Evolutionary conservation across 805 yeast species (phyloP).

Genomic region (Myxozyma mucilagina): DNA sequence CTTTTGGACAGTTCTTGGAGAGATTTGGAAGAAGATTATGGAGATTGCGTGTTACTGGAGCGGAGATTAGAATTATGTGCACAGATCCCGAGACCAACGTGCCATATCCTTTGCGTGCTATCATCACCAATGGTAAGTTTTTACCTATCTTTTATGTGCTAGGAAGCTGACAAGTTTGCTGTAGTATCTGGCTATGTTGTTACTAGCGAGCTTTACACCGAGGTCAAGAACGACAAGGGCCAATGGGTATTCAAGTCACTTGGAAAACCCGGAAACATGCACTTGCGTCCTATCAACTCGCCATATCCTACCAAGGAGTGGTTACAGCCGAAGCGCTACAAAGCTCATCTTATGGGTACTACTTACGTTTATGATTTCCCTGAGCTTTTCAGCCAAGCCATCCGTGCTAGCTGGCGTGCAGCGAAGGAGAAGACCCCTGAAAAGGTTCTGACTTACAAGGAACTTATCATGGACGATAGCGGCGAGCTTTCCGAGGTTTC

Average conservation of each 20-base stretch:
- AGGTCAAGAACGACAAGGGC: slow-evolving; percentile 85
- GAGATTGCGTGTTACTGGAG: slow-evolving; percentile 95
- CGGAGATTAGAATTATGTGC: slow-evolving; percentile 95
- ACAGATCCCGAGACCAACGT: slow-evolving; percentile 83
- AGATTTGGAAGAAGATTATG: slow-evolving; percentile 96
- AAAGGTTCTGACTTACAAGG: slow-evolving; percentile 74
- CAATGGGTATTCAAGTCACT: slow-evolving; percentile 97
- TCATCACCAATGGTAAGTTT: slow-evolving; percentile 66
- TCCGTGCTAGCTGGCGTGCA: slow-evolving; percentile 75
- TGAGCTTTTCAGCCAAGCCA: slow-evolving; percentile 93
- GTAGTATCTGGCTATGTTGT: slow-evolving; percentile 93
- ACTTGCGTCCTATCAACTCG: slow-evolving; percentile 89
- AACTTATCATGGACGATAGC: slow-evolving; percentile 81
- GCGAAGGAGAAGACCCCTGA: slow-evolving; percentile 52
- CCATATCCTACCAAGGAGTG: slow-evolving; percentile 98
- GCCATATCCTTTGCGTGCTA: slow-evolving; percentile 94
- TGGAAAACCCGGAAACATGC: slow-evolving; percentile 94
- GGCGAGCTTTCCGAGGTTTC: slow-evolving; percentile 80
- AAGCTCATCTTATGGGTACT: slow-evolving; percentile 97
- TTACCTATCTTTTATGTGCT: background rate
- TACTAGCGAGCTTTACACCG: slow-evolving; percentile 91
- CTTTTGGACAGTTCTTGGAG: slow-evolving; percentile 96
- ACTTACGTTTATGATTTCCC: slow-evolving; percentile 99
- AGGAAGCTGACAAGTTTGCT: background rate
- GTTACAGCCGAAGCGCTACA: slow-evolving; percentile 97